Percentiles rank a stretch among this genome's conserved stretches.
These are phyloP conservation scores for Neonectria faginata DNA, from an alignment of 2,329 filamentous ascomycete species.

Conservation along the genomic window DNA sequence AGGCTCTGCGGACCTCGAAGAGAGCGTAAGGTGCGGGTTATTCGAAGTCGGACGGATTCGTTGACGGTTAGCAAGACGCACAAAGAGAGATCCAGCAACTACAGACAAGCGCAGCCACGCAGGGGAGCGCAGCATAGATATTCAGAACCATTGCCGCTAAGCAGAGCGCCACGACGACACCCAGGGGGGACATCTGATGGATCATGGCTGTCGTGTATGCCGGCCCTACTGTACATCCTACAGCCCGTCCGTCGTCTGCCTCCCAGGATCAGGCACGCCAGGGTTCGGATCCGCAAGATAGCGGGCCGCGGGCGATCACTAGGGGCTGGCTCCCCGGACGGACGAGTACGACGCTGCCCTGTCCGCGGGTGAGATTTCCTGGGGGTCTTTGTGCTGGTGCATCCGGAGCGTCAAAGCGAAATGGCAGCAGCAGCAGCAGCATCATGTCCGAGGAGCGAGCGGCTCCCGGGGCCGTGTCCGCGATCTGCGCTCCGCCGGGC, in stretches of 20 bases:
- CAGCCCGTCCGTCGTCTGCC: neutral
- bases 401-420: neutral
- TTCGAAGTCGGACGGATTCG: neutral
- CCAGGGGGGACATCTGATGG: neutral
- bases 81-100: slow-evolving; percentile 7
- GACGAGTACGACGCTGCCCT: neutral
- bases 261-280: slow-evolving; percentile 32
- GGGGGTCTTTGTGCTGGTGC: neutral
- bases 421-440: neutral
- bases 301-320: slow-evolving; percentile 34
- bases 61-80: slow-evolving; percentile 4
- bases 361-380: neutral
- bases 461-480: neutral
- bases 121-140: slow-evolving; percentile 34
- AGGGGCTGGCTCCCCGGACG: slow-evolving; percentile 4
- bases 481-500: slow-evolving; percentile 6
- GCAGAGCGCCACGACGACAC: slow-evolving; percentile 8
- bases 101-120: slow-evolving; percentile 7
- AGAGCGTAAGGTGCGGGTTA: slow-evolving; percentile 9
- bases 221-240: slow-evolving; percentile 13
- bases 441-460: neutral
- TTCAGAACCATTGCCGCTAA: slow-evolving; percentile 29
- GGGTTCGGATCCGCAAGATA: slow-evolving; percentile 37
- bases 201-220: neutral
- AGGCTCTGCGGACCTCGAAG: slow-evolving; percentile 4